A percentile compares a stretch with the other conserved stretches of the same genome.
These are phyloP conservation scores for Rhizopogon salebrosus DNA, from an alignment of 768 basidiomycete genomes.

Conservation along the genomic window DNA sequence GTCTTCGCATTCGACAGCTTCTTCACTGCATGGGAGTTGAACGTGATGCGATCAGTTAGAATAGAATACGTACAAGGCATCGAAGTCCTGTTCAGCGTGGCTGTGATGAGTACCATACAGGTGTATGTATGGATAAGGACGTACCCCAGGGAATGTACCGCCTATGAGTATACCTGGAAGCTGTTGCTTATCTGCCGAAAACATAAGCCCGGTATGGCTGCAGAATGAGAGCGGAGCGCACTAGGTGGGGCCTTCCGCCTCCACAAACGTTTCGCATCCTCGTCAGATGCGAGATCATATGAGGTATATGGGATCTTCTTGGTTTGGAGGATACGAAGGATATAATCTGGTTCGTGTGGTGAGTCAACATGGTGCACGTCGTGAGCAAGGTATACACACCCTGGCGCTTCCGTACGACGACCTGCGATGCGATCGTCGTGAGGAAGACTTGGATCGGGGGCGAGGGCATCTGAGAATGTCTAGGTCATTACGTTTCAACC, in stretches of 20 bases:
- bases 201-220: background rate
- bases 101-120: slow-evolving; percentile 2
- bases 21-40: slow-evolving; percentile 49
- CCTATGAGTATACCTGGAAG: slow-evolving; percentile 82
- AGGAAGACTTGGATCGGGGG: slow-evolving; percentile 78
- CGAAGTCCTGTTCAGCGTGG: slow-evolving; percentile 46
- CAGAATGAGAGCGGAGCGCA: slow-evolving; percentile 19
- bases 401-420: slow-evolving; percentile 73
- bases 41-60: background rate
- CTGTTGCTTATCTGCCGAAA: slow-evolving; percentile 66
- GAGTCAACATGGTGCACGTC: background rate
- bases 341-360: slow-evolving; percentile 50
- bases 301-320: slow-evolving; percentile 81
- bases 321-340: slow-evolving; percentile 76
- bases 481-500: background rate
- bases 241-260: slow-evolving; percentile 73
- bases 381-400: slow-evolving; percentile 34
- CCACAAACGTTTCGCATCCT: slow-evolving; percentile 76
- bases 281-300: slow-evolving; percentile 83
- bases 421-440: slow-evolving; percentile 85
- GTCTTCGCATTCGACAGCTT: slow-evolving; percentile 76
- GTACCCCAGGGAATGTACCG: slow-evolving; percentile 68
- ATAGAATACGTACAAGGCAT: slow-evolving; percentile 57
- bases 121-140: slow-evolving; percentile 22
- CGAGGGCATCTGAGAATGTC: slow-evolving; percentile 57